Percentiles rank a stretch among this genome's conserved stretches.
These are phyloP conservation scores for Amoebophrya sp. DNA, from an alignment of 169 alveolate species.

Conservation along the genomic window DNA sequence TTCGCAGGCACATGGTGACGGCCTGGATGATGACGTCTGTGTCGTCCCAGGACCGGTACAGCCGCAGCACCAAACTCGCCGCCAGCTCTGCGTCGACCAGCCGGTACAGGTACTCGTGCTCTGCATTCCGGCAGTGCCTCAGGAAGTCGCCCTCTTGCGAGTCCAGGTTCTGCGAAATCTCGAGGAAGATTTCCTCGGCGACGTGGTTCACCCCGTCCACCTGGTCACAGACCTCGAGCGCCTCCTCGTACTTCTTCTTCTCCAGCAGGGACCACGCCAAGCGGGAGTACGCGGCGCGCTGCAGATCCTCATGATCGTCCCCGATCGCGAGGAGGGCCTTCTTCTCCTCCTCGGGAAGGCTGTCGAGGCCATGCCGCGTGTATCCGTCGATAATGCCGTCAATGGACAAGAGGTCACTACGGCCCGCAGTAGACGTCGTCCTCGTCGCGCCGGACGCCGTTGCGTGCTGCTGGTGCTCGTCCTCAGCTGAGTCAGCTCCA, in stretches of 20 bases:
- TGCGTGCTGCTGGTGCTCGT: too few species aligned
- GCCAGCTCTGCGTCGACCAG: neutral
- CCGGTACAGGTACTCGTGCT: neutral
- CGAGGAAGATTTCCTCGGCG: neutral
- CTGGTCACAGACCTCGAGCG: neutral
- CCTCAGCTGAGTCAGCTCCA: too few species aligned
- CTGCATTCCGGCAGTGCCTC: neutral
- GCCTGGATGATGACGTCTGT: neutral
- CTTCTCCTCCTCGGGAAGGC: neutral
- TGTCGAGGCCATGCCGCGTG: neutral
- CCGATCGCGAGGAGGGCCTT: neutral
- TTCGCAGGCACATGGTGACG: neutral
- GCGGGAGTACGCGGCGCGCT: neutral
- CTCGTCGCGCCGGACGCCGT: too few species aligned
- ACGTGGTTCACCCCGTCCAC: neutral
- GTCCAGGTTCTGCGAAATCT: too few species aligned
- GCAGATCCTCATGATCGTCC: neutral
- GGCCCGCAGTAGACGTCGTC: too few species aligned
- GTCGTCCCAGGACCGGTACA: neutral
- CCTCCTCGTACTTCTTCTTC: neutral
- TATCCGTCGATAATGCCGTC: neutral
- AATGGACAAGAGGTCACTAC: neutral
- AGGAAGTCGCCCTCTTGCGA: too few species aligned
- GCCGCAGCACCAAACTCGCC: neutral
- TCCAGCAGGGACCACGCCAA: neutral